Percentiles rank a stretch among this genome's conserved stretches.
Conservation (phyloP, 169 alveolate species). For the Plasmodium falciparum region DNA sequence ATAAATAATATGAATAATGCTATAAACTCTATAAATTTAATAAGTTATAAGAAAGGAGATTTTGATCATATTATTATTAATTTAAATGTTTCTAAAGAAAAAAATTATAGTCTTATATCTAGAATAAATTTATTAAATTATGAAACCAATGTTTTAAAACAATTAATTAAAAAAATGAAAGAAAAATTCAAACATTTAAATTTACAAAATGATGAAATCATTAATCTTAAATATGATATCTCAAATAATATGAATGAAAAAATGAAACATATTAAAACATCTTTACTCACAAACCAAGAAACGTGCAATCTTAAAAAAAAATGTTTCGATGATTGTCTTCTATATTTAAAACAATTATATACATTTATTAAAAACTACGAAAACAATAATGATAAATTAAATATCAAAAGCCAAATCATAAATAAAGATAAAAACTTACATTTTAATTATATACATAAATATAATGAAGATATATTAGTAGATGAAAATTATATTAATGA, state of each 20-base stretch:
- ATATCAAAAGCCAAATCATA: conserved; percentile 59
- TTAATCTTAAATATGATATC: conserved; percentile 30
- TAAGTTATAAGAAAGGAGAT: conserved; percentile 67
- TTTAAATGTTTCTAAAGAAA: conserved; percentile 74
- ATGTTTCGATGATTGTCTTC: conserved; percentile 62
- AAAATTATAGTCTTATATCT: conserved; percentile 71
- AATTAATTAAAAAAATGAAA: conserved; percentile 71
- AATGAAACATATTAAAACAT: conserved; percentile 46
- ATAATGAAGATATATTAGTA: conserved; percentile 64
- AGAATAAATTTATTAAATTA: conserved; percentile 69
- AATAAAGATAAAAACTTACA: conserved; percentile 62
- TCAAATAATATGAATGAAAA: conserved; percentile 66
- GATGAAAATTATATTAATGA: conserved; percentile 69
- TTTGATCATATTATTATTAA: conserved; percentile 74
- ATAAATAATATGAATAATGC: conserved; percentile 76
- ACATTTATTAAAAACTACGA: conserved; percentile 65
- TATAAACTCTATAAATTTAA: conserved; percentile 54
- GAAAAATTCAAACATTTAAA: conserved; percentile 54
- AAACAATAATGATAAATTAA: conserved; percentile 65
- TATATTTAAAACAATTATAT: conserved; percentile 47
- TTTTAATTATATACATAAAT: conserved; percentile 71
- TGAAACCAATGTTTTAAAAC: conserved; percentile 61
- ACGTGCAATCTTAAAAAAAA: conserved; percentile 66
- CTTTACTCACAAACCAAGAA: conserved; percentile 63
- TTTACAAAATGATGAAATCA: conserved; percentile 58